Evolutionary conservation across 352 stramenopile species (phyloP).

Genomic region (Paralagenidium karlingii): DNA sequence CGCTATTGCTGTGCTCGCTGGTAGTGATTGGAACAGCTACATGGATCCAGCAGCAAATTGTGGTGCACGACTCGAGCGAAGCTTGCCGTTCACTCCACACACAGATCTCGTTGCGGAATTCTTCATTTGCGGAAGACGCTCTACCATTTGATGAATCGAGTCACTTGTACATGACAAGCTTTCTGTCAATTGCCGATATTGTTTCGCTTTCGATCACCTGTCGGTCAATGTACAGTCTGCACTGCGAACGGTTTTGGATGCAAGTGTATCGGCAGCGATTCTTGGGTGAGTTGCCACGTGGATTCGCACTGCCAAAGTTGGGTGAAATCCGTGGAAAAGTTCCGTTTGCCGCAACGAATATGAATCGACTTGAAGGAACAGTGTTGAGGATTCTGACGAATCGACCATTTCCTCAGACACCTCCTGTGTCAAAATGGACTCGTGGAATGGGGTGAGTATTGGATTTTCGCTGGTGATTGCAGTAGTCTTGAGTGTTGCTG

Average conservation of each 20-base stretch:
- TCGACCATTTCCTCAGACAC: too few relatives aligned
- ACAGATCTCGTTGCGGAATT: too few relatives aligned
- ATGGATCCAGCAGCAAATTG: constrained; percentile 34
- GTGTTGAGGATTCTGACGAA: too few relatives aligned
- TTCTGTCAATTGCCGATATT: constrained; percentile 8
- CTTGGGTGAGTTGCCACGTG: not conserved
- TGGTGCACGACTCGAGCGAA: constrained; percentile 5
- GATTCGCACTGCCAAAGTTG: not conserved
- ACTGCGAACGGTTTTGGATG: constrained; percentile 18
- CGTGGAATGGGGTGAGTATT: too few relatives aligned
- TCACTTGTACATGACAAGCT: not conserved
- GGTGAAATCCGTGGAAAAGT: not conserved
- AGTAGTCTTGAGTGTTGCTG: too few relatives aligned
- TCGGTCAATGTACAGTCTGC: constrained; percentile 4
- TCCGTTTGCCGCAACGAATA: constrained; percentile 6
- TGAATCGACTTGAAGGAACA: constrained; percentile 9
- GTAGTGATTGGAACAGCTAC: constrained; percentile 21
- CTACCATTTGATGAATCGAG: not conserved
- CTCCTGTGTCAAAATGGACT: too few relatives aligned
- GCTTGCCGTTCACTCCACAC: too few relatives aligned
- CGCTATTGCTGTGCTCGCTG: constrained; percentile 18
- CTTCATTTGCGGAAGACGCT: not conserved
- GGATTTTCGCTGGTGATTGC: too few relatives aligned
- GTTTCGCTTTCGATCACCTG: constrained; percentile 13
- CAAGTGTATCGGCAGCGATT: constrained; percentile 10